Evolutionary conservation across 164 flowering plant genomes (phyloP), one percentile per base, ranked within the genome.

Genomic region (Buxus sempervirens): DNA sequence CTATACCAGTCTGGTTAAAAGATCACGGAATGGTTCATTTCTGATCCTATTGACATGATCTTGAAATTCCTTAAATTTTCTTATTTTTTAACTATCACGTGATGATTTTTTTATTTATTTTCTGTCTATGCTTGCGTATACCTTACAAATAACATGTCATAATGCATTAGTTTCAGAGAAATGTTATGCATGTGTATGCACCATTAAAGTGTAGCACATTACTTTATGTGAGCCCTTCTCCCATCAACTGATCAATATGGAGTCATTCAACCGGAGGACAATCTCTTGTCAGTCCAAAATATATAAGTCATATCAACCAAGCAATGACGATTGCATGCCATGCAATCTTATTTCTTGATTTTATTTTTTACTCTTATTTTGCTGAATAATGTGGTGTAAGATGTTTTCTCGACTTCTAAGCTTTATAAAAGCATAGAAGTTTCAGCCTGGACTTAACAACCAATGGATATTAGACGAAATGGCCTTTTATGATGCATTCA

Each of bases 11-110:
- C 36, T 89, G 94, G 91, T 0, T 84, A 58, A 78, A 85, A 67
- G 73, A 71, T 64, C 93, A 88, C 75, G 82, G 79, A 64, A 8
- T 75, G 78, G 90, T 88, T 62, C 16, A 83, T 84, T 76, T 72
- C 59, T 55, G 16, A 48, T 48, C 58, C 45, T 5, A 19, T 54
- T 62, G 20, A 32, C 54, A 45, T 45, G 51, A 45, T 10, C 51
- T 45, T 45, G 51, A 10, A 45, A 45, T 5, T 45, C 18, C 2
- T 4, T 45, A 15, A 45, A 10, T 45, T 45, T 10, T 10, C 16
- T 45, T 45, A 45, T 45, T 10, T 10, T 10, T 45, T 6, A 15
- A 45, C 51, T 15, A 45, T 45, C 18, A 45, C 12, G 10, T 45
- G 51, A 45, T 45, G 51, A 45, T 45, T 10, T 45, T n/a, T n/a